phyloP scores from a whole-genome alignment of 208 protist genomes.

The Acanthamoeba sp. region DNA sequence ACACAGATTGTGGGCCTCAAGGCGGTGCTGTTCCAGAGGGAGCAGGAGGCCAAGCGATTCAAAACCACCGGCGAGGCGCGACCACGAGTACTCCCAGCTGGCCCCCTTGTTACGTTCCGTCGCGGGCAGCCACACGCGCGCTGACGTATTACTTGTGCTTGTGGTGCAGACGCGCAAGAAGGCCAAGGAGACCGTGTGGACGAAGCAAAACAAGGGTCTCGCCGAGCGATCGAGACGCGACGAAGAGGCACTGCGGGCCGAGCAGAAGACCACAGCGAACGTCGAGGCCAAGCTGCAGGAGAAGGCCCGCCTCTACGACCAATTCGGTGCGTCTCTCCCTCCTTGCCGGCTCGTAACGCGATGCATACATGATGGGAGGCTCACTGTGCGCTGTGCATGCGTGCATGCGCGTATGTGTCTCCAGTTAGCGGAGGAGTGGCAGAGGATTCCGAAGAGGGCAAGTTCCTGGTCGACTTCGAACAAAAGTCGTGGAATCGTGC shows the following conservation, averaged over 20 bases:
- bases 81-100: not conserved
- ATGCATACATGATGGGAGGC: not conserved
- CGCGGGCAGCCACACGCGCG: too few relatives aligned
- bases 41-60: slow-evolving; percentile 63
- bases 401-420: not conserved
- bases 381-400: not conserved
- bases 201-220: slow-evolving; percentile 54
- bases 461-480: slow-evolving; percentile 62
- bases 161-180: slow-evolving; percentile 11
- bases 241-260: not conserved
- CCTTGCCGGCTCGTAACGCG: not conserved
- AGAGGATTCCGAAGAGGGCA: slow-evolving; percentile 48
- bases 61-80: slow-evolving; percentile 40
- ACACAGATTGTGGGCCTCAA: slow-evolving; percentile 63
- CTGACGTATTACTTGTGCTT: not conserved
- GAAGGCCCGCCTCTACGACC: slow-evolving; percentile 51
- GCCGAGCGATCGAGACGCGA: not conserved
- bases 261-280: not conserved
- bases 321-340: slow-evolving; percentile 15
- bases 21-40: slow-evolving; percentile 58
- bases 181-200: slow-evolving; percentile 62
- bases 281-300: slow-evolving; percentile 57
- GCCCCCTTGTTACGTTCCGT: not conserved
- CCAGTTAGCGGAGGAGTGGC: not conserved
- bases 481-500: slow-evolving; percentile 28